Evolutionary conservation across 768 basidiomycete species (phyloP).

Genomic region (Tulasnella sp.): DNA sequence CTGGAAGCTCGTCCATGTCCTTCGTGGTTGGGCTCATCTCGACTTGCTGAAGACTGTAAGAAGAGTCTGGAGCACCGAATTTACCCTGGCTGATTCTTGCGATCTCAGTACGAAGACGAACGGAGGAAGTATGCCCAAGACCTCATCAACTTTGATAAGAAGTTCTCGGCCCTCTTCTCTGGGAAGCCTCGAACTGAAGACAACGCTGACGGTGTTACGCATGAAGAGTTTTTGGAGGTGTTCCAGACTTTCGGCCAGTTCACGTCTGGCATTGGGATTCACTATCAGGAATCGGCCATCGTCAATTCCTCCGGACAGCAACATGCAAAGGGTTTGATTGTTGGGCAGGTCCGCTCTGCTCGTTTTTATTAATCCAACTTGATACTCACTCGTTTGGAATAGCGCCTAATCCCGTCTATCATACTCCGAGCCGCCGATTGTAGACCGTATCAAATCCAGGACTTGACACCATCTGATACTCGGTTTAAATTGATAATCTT

Average conservation of each 20-base stretch:
- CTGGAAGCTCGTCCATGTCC: conserved; percentile 65
- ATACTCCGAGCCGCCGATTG: conserved; percentile 57
- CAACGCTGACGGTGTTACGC: conserved; percentile 51
- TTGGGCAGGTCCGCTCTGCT: conserved; percentile 49
- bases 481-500: conserved; percentile 63
- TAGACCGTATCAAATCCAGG: conserved; percentile 58
- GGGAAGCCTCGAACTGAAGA: conserved; percentile 60
- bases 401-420: conserved; percentile 56
- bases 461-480: conserved; percentile 55
- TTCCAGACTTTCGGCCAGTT: conserved; percentile 61
- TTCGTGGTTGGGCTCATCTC: conserved; percentile 57
- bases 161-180: conserved; percentile 68
- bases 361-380: neutral
- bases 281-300: conserved; percentile 55
- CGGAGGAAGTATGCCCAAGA: conserved; percentile 67
- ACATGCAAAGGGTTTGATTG: conserved; percentile 48
- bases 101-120: conserved; percentile 65
- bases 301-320: conserved; percentile 48
- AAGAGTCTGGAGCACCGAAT: neutral
- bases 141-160: conserved; percentile 69
- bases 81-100: neutral
- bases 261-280: conserved; percentile 58
- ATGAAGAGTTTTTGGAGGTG: conserved; percentile 56
- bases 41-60: conserved; percentile 57
- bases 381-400: neutral